Evolutionary conservation across 2,329 filamentous ascomycete genomes (phyloP), one percentile per base, ranked within the genome.

Genomic region (Diaporthe humulicola): DNA sequence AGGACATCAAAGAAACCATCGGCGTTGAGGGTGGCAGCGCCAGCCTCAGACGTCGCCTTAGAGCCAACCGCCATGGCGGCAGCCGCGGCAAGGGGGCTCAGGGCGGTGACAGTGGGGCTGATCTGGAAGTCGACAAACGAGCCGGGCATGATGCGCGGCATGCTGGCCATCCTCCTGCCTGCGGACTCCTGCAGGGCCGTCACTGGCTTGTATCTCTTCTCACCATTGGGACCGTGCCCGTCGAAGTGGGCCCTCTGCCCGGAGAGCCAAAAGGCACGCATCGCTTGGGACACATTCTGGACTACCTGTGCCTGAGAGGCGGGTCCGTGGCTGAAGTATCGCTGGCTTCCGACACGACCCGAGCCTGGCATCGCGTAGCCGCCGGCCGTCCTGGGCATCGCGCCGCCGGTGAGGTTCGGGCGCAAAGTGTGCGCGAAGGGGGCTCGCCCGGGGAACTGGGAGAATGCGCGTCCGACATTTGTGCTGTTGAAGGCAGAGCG

Each of bases 231-330:
- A 72, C 93, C 92, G 57, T 93, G 83, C 17, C 96, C 96, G 82
- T 98, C 94, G 79, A 96, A 98, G 74, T 94, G 93, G 14, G 94
- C 93, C 83, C 96, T 97, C 80, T 98, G 92, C 0, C 97, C 97
- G 0, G 94, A 95, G n/a, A 98, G 88, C 85, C 95, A 93, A 85
- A 99, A 98, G 17, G 95, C 96, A 71, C 97, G 92, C 80, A 98
- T 93, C 7, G 95, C 97, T 79, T 95, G 93, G 17, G 95, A 98
- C n/a, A 98, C 96, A 84, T 98, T 98, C 83, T 97, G 94, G 70
- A 98, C 91, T 61, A 98, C 95, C 83, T 98, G 95, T 1, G 96
- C 95, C 52, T 95, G 95, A 10, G 93, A 91, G 14, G 94, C 93
- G 1, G 96, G 95, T 0, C 92, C 91, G 85, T 98, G 96, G 1